Evolutionary conservation across 768 basidiomycete species (phyloP).

Genomic region (Mycena belliarum): DNA sequence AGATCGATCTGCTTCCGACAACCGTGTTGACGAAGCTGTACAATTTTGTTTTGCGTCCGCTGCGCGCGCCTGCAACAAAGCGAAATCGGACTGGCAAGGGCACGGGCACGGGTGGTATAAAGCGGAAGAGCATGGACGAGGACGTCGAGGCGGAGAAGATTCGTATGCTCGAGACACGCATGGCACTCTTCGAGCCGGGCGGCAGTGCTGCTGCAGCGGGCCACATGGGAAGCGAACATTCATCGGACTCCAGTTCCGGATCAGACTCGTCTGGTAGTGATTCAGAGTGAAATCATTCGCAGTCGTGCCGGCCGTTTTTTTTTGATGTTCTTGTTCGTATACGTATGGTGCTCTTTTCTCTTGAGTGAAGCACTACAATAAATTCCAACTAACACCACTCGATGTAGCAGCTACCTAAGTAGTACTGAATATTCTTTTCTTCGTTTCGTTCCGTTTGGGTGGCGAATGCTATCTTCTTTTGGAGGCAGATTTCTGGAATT

Average conservation of each 20-base stretch:
- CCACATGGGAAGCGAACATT: constrained; percentile 66
- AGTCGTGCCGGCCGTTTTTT: constrained; percentile 20
- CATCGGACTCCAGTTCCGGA: constrained; percentile 78
- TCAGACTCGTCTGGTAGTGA: constrained; percentile 83
- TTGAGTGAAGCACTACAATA: constrained; percentile 34
- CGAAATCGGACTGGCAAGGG: constrained; percentile 73
- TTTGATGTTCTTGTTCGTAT: constrained; percentile 14
- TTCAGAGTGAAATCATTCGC: constrained; percentile 58
- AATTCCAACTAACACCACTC: constrained; percentile 40
- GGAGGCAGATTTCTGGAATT: constrained; percentile 49
- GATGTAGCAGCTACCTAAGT: constrained; percentile 60
- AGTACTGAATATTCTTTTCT: constrained; percentile 42
- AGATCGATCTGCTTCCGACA: constrained; percentile 90
- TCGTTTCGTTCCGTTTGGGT: constrained; percentile 4
- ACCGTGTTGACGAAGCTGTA: constrained; percentile 90
- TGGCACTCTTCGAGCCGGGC: constrained; percentile 77
- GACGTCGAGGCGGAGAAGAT: constrained; percentile 96
- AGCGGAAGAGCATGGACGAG: constrained; percentile 97
- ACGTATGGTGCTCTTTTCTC: constrained; percentile 25
- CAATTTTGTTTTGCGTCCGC: constrained; percentile 88
- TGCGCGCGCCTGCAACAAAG: constrained; percentile 65
- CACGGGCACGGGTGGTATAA: constrained; percentile 85
- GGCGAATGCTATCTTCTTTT: constrained; percentile 23
- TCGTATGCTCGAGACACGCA: constrained; percentile 82
- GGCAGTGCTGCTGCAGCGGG: constrained; percentile 38